Conservation (phyloP, 495 filamentous ascomycete species). For the Aspergillus hancockii region DNA sequence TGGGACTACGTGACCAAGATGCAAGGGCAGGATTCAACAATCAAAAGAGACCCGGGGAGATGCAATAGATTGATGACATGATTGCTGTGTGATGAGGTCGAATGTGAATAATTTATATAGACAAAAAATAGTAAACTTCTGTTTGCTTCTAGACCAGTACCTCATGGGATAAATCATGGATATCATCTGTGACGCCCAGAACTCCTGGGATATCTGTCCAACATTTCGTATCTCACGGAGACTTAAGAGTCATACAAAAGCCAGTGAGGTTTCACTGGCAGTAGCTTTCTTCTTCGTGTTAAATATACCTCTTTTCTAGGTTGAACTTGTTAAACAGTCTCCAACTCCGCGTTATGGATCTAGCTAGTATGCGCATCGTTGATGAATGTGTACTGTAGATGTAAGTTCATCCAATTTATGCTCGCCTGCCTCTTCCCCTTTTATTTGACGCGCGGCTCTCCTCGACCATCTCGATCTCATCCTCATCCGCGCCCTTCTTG, state of each 20-base stretch:
- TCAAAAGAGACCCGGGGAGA: not conserved
- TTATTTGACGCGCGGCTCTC: slow-evolving; percentile 78
- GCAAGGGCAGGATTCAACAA: not conserved
- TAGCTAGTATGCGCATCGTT: slow-evolving; percentile 5
- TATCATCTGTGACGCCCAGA: not conserved
- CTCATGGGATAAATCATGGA: not conserved
- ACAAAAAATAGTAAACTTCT: not conserved
- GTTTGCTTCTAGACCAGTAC: not conserved
- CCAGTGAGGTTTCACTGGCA: not conserved
- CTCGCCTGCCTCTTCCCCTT: slow-evolving; percentile 44
- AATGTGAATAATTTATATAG: not conserved
- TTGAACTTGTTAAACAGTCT: slow-evolving; percentile 16
- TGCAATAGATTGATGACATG: not conserved
- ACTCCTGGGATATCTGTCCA: not conserved
- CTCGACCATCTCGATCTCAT: slow-evolving; percentile 74
- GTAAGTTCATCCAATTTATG: slow-evolving; percentile 16
- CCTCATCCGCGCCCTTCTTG: slow-evolving; percentile 89
- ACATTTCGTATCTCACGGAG: slow-evolving; percentile 1
- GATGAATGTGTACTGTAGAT: not conserved
- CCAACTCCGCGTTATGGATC: slow-evolving; percentile 28
- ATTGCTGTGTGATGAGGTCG: not conserved
- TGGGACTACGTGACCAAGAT: not conserved
- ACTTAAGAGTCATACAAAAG: not conserved
- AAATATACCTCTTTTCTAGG: not conserved
- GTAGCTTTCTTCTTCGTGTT: not conserved